Evolutionary conservation across 2,329 filamentous ascomycete genomes (phyloP), one percentile per base, ranked within the genome.

Genomic region (Penicillium sp.): DNA sequence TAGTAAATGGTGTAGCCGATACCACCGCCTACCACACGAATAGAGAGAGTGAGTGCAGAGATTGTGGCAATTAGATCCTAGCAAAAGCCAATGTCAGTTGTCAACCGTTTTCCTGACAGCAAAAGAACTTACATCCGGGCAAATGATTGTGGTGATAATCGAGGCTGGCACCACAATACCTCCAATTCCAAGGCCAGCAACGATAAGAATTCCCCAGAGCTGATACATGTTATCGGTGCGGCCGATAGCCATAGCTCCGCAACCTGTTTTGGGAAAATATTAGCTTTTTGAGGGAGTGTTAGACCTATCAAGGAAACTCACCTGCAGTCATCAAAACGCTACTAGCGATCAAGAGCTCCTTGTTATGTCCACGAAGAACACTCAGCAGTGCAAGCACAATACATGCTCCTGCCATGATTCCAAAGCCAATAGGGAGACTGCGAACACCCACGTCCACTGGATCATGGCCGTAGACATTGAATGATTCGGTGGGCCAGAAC

Each of bases 121-220:
- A 28, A 22, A 12, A 9, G 4, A 8, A 38, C 71, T 58, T 63
- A 76, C 86, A 65, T 87, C 84, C 0, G 87, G 86, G 58, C 85
- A 88, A 61, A 88, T 84, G 62, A 89, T 88, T 10, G 84, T 86
- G 7, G 84, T 84, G 55, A 89, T 86, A 61, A 88, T 86, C 1
- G 83, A 85, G 1, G 84, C 82, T 0, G 86, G 87, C 5, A 89
- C 83, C 16, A 88, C 82, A 48, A 89, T 86, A 1, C 84, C 86
- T 7, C 86, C 87, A 5, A 88, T 84, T 7, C 87, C 87, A 2
- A 88, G 69, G 5, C 84, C 82, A 1, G 85, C 84, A 5, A 88
- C 66, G 14, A 83, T 73, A n/a, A 88, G 75, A 26, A 88, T 72
- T 14, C 77, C 80, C 74, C 82, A 87, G 16, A 86, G 71, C 17